phyloP scores from a whole-genome alignment of 2,329 filamentous ascomycete genomes.

The Drechmeria coniospora region DNA sequence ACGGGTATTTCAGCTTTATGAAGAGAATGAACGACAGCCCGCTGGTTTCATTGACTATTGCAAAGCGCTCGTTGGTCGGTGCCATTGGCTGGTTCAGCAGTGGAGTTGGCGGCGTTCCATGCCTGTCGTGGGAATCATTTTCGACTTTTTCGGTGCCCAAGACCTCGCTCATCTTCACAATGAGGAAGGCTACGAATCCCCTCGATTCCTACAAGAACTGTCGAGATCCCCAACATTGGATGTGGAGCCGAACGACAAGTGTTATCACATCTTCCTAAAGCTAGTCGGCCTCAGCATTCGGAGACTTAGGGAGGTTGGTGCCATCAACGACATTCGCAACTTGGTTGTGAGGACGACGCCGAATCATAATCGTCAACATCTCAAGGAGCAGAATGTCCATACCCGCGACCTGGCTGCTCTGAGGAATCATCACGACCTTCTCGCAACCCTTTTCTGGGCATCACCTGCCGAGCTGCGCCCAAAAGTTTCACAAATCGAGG shows the following conservation, averaged over 20 bases:
- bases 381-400: conserved; percentile 44
- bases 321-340: conserved; percentile 43
- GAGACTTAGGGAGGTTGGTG: conserved; percentile 29
- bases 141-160: conserved; percentile 52
- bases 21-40: conserved; percentile 35
- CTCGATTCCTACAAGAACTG: conserved; percentile 44
- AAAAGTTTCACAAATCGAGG: conserved; percentile 37
- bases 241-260: conserved; percentile 39
- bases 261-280: conserved; percentile 55
- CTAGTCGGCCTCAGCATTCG: conserved; percentile 42
- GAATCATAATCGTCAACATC: conserved; percentile 49
- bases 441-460: conserved; percentile 52
- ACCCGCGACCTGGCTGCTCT: conserved; percentile 47
- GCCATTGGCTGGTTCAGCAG: conserved; percentile 45
- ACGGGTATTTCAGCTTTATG: conserved; percentile 43
- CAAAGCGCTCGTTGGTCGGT: conserved; percentile 41
- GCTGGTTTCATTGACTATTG: conserved; percentile 53
- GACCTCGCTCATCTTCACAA: conserved; percentile 47
- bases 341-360: conserved; percentile 46
- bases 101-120: conserved; percentile 51
- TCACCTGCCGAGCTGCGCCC: conserved; percentile 39
- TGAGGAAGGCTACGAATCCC: conserved; percentile 46
- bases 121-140: conserved; percentile 42
- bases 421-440: conserved; percentile 53
- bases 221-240: conserved; percentile 27